phyloP scores from a whole-genome alignment of 116 monocot genomes.

The Zostera marina region DNA sequence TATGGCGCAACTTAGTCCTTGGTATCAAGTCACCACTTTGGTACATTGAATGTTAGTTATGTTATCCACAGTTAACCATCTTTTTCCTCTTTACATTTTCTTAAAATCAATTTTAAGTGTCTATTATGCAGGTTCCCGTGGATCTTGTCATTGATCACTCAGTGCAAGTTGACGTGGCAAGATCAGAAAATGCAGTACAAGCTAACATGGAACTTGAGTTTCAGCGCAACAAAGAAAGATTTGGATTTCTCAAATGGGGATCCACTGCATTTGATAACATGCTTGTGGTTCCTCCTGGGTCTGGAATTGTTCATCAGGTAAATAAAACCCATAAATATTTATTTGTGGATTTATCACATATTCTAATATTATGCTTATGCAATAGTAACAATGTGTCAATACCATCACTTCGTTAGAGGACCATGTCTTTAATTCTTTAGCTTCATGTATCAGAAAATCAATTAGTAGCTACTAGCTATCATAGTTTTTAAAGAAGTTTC shows the following conservation, averaged over 20 bases:
- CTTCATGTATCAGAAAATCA: not conserved
- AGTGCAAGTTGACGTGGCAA: slow-evolving; percentile 64
- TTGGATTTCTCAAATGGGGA: slow-evolving; percentile 67
- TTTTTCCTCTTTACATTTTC: not conserved
- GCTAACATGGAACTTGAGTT: slow-evolving; percentile 64
- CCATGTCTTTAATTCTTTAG: not conserved
- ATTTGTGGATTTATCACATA: not conserved
- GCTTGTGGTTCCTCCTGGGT: slow-evolving; percentile 79
- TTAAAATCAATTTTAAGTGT: not conserved
- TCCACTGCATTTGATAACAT: slow-evolving; percentile 53
- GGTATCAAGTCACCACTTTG: too few relatives aligned
- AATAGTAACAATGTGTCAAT: too few relatives aligned
- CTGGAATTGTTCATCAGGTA: slow-evolving; percentile 83
- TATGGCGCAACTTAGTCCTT: too few relatives aligned
- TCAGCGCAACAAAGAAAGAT: slow-evolving; percentile 52
- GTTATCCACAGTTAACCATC: not conserved
- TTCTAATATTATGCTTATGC: too few relatives aligned
- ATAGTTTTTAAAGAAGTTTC: too few relatives aligned
- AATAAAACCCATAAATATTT: not conserved
- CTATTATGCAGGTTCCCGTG: slow-evolving; percentile 43
- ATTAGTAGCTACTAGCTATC: too few relatives aligned
- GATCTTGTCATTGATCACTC: slow-evolving; percentile 81
- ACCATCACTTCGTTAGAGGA: not conserved
- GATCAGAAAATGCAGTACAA: slow-evolving; percentile 54
- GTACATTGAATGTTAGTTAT: not conserved